phyloP scores from a whole-genome alignment of 805 yeast genomes.

The Kluyveromyces dobzhanskii region DNA sequence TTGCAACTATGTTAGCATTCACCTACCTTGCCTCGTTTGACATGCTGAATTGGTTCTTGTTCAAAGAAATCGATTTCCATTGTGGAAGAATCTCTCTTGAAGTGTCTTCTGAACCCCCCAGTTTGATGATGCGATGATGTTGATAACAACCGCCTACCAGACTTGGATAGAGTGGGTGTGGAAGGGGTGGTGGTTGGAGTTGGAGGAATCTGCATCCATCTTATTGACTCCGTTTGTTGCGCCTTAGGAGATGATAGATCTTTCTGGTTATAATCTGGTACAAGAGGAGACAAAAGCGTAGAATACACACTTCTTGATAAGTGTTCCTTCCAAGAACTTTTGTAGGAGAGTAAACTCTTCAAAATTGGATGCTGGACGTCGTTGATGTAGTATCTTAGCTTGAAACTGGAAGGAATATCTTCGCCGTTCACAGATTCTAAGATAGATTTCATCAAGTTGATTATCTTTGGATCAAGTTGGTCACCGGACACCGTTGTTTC shows the following conservation, averaged over 20 bases:
- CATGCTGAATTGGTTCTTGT: slow-evolving; percentile 2
- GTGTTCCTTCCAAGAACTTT: not conserved
- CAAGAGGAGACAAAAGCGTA: slow-evolving; percentile 1
- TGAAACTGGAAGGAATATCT: slow-evolving; percentile 4
- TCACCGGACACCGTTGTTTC: slow-evolving; percentile 5
- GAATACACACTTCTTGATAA: not conserved
- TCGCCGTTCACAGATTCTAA: not conserved
- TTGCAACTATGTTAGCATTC: slow-evolving; percentile 1
- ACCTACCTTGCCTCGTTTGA: not conserved
- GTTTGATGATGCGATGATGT: not conserved
- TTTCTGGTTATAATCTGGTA: not conserved
- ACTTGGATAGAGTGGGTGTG: not conserved
- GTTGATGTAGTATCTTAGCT: not conserved
- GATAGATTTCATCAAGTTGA: slow-evolving; percentile 5
- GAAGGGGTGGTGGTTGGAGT: slow-evolving; percentile 12
- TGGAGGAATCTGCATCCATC: slow-evolving; percentile 8
- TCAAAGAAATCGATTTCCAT: slow-evolving; percentile 23
- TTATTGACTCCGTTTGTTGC: not conserved
- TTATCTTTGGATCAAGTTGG: slow-evolving; percentile 22
- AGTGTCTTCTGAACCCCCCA: slow-evolving; percentile 8
- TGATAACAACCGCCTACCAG: not conserved
- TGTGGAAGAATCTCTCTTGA: slow-evolving; percentile 20
- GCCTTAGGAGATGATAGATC: not conserved
- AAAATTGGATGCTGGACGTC: slow-evolving; percentile 2
- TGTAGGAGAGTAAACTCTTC: slow-evolving; percentile 3